A percentile compares a stretch with the other conserved stretches of the same genome.
Evolutionary conservation across 208 protist species (phyloP).

Genomic region (Trypanosoma vivax): DNA sequence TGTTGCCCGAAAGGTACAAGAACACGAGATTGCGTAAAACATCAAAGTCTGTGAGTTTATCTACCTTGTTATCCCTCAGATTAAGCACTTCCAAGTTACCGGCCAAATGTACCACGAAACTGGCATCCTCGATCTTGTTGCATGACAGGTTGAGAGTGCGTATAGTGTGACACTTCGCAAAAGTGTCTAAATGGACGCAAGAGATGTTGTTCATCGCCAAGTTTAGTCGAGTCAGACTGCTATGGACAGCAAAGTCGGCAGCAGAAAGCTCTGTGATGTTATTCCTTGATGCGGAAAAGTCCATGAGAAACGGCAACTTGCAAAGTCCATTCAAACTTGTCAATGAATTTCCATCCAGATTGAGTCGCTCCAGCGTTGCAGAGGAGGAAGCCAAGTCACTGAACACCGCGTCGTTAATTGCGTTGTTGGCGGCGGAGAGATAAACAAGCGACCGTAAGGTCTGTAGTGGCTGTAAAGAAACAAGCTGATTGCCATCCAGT

Average conservation of each 20-base stretch:
- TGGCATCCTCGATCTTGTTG: slow-evolving; percentile 35
- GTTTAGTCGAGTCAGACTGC: slow-evolving; percentile 37
- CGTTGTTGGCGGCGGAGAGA: slow-evolving; percentile 57
- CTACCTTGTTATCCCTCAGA: slow-evolving; percentile 50
- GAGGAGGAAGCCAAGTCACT: slow-evolving; percentile 24
- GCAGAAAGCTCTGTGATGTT: slow-evolving; percentile 24
- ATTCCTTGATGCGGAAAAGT: slow-evolving; percentile 47
- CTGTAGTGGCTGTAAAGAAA: slow-evolving; percentile 41
- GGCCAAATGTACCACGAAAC: slow-evolving; percentile 42
- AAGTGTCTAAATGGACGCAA: slow-evolving; percentile 40
- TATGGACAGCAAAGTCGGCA: slow-evolving; percentile 19
- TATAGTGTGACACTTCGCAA: slow-evolving; percentile 31
- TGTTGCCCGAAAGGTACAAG: slow-evolving; percentile 38
- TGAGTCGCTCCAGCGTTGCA: slow-evolving; percentile 45
- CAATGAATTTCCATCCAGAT: slow-evolving; percentile 56
- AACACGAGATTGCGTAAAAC: slow-evolving; percentile 24
- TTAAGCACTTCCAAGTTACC: slow-evolving; percentile 45
- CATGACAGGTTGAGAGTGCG: slow-evolving; percentile 50
- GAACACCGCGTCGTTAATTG: slow-evolving; percentile 45
- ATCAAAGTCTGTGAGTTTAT: slow-evolving; percentile 27
- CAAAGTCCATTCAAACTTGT: slow-evolving; percentile 42
- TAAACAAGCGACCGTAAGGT: slow-evolving; percentile 45
- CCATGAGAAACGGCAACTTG: slow-evolving; percentile 49
- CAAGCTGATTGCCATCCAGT: slow-evolving; percentile 59
- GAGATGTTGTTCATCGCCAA: slow-evolving; percentile 38